Percentiles rank a stretch among this genome's conserved stretches.
Evolutionary conservation across 2,329 filamentous ascomycete genomes (phyloP).

Genomic region (Phialocephala subalpina): DNA sequence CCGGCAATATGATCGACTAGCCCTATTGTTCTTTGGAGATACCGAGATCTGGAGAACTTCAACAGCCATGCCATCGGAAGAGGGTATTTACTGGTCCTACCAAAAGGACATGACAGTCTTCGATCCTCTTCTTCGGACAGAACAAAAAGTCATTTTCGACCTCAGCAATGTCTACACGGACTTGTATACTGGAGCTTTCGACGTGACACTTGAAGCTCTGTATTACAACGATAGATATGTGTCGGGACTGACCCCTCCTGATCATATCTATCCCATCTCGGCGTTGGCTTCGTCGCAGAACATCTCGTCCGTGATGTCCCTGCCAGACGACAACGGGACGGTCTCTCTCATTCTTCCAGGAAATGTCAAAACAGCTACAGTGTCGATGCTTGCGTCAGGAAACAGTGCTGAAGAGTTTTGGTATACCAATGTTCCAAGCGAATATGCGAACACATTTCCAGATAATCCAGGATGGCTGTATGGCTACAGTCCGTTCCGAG

Average conservation of each 20-base stretch:
- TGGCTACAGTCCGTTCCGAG: slow-evolving; percentile 75
- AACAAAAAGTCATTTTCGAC: slow-evolving; percentile 81
- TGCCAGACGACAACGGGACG: slow-evolving; percentile 66
- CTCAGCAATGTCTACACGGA: slow-evolving; percentile 62
- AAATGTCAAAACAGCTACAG: slow-evolving; percentile 71
- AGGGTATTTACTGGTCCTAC: slow-evolving; percentile 77
- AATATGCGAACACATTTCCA: slow-evolving; percentile 64
- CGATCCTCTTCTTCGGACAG: slow-evolving; percentile 67
- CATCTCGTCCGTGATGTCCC: slow-evolving; percentile 71
- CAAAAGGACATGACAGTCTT: slow-evolving; percentile 76
- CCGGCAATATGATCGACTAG: slow-evolving; percentile 68
- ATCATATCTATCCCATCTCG: slow-evolving; percentile 66
- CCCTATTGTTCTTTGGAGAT: slow-evolving; percentile 69
- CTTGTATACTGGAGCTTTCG: slow-evolving; percentile 68
- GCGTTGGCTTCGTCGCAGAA: slow-evolving; percentile 71
- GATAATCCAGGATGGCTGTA: slow-evolving; percentile 60
- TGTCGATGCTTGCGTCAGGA: slow-evolving; percentile 77
- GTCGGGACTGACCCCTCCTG: slow-evolving; percentile 68
- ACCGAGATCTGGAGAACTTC: slow-evolving; percentile 84
- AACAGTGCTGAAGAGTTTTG: slow-evolving; percentile 82
- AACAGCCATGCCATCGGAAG: slow-evolving; percentile 75
- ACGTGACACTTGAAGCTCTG: slow-evolving; percentile 73
- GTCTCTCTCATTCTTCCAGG: slow-evolving; percentile 63
- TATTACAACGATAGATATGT: slow-evolving; percentile 15
- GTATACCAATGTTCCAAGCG: slow-evolving; percentile 56